Evolutionary conservation across 2,329 filamentous ascomycete species (phyloP).

Genomic region (Aspergillus awamori): DNA sequence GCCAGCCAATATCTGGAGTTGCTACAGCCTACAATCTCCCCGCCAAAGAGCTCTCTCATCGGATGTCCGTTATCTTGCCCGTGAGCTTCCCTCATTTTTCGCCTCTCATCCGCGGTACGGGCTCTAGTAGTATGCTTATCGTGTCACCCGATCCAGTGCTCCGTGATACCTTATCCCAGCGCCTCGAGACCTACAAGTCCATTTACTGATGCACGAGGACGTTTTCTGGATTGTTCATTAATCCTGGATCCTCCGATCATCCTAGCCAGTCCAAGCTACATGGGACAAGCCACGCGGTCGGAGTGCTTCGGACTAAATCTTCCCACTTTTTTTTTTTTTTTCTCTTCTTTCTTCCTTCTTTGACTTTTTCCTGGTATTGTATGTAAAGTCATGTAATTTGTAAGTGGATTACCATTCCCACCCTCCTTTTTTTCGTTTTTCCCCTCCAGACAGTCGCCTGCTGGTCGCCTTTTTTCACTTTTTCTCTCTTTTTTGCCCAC

Average conservation of each 20-base stretch:
- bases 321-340: background rate
- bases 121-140: constrained; percentile 5
- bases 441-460: background rate
- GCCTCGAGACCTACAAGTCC: background rate
- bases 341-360: background rate
- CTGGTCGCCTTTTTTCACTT: constrained; percentile 2
- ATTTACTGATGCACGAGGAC: background rate
- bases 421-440: background rate
- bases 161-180: constrained; percentile 9
- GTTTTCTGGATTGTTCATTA: constrained; percentile 13
- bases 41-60: background rate
- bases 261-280: background rate
- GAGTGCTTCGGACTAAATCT: background rate
- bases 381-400: background rate
- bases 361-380: background rate
- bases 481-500: constrained; percentile 11
- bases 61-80: constrained; percentile 1
- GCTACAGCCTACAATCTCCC: background rate
- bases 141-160: constrained; percentile 2
- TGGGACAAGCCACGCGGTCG: constrained; percentile 5
- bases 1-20: too few relatives aligned
- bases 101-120: background rate
- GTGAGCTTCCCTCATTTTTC: background rate
- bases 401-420: constrained; percentile 5
- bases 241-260: constrained; percentile 6